Percentiles rank a stretch among this genome's conserved stretches.
phyloP scores from a whole-genome alignment of 306 rosid genomes.

The Purshia tridentata region DNA sequence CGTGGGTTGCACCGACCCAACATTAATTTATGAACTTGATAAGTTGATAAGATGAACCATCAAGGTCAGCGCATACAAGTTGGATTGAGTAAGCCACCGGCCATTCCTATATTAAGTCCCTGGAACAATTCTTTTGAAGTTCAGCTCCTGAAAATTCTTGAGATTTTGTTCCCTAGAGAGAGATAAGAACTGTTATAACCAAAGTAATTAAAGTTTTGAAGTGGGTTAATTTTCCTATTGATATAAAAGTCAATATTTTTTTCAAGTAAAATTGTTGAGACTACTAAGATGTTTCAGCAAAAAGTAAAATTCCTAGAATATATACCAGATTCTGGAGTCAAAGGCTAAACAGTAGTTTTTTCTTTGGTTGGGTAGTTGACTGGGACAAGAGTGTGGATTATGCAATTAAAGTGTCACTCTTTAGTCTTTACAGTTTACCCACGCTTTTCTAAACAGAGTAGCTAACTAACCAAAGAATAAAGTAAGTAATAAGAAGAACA shows the following conservation, averaged over 20 bases:
- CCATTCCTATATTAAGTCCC: neutral
- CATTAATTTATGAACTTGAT: neutral
- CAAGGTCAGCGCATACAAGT: slow-evolving; percentile 5
- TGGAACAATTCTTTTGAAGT: neutral
- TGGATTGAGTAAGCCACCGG: slow-evolving; percentile 18
- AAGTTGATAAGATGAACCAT: neutral
- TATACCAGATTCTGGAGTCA: neutral
- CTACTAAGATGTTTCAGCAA: too few relatives aligned
- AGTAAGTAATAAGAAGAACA: slow-evolving; percentile 30
- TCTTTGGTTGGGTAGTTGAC: slow-evolving; percentile 5
- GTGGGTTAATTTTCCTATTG: neutral
- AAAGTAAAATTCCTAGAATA: neutral
- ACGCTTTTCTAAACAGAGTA: neutral
- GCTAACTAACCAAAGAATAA: slow-evolving; percentile 25
- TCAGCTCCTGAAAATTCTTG: neutral
- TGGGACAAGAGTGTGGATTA: slow-evolving; percentile 19
- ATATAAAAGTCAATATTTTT: too few relatives aligned
- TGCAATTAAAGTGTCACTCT: slow-evolving; percentile 30
- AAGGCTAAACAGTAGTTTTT: neutral
- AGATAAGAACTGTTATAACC: too few relatives aligned
- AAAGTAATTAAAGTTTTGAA: too few relatives aligned
- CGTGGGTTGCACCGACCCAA: neutral
- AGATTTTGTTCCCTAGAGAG: neutral
- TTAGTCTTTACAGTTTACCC: too few relatives aligned
- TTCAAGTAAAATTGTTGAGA: too few relatives aligned